Evolutionary conservation across 2,329 filamentous ascomycete species (phyloP).

Genomic region (Cytospora schulzeri): DNA sequence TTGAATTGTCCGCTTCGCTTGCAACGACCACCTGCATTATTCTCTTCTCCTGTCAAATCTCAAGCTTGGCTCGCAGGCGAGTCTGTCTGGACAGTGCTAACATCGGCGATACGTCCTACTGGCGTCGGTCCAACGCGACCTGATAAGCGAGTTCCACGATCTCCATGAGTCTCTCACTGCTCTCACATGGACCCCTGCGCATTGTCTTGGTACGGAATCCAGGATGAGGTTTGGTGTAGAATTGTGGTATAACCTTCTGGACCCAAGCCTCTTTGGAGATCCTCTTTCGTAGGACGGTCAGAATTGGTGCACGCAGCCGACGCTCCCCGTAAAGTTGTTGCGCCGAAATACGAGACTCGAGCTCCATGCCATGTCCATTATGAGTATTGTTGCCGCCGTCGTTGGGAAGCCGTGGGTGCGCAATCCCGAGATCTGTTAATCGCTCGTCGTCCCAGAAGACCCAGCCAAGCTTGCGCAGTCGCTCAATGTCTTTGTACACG

Average conservation of each 20-base stretch:
- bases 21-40: neutral
- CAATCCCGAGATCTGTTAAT: neutral
- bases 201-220: neutral
- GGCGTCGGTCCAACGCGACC: neutral
- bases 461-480: neutral
- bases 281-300: neutral
- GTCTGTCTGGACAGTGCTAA: neutral
- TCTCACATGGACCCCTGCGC: neutral
- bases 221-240: neutral
- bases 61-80: neutral
- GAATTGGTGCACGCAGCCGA: neutral
- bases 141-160: neutral
- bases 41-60: neutral
- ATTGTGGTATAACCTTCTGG: neutral
- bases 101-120: neutral
- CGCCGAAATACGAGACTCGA: neutral
- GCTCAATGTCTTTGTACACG: neutral
- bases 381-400: neutral
- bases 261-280: neutral
- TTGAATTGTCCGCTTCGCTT: neutral
- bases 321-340: neutral
- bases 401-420: neutral
- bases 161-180: neutral
- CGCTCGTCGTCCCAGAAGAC: neutral
- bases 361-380: neutral